Conservation (phyloP, 371 early-diverging fungal species). For the Rhizopus arrhizus region DNA sequence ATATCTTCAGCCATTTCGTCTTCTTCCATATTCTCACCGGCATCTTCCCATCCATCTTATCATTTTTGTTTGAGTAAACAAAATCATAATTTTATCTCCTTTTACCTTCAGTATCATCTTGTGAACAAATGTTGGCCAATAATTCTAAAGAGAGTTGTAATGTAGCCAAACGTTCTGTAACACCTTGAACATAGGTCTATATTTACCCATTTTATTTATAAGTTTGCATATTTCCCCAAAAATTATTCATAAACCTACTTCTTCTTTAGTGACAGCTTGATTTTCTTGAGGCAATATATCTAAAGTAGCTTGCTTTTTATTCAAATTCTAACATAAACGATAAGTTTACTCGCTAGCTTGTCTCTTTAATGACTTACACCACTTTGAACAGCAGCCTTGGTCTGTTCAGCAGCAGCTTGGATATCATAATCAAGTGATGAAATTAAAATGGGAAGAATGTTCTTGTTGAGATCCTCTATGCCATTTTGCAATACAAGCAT, state of each 20-base stretch:
- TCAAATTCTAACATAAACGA: conserved; percentile 34
- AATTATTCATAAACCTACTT: conserved; percentile 26
- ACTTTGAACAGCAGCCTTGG: conserved; percentile 48
- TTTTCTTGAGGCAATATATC: conserved; percentile 53
- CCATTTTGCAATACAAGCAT: conserved; percentile 33
- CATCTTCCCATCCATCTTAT: conserved; percentile 57
- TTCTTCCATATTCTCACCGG: conserved; percentile 51
- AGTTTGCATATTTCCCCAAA: too few relatives aligned
- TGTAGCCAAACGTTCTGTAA: conserved; percentile 62
- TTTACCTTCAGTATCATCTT: conserved; percentile 56
- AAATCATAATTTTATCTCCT: background rate
- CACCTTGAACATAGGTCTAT: conserved; percentile 42
- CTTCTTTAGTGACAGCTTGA: conserved; percentile 53
- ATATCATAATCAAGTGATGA: conserved; percentile 63
- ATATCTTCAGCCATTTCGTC: conserved; percentile 52
- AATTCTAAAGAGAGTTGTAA: conserved; percentile 80
- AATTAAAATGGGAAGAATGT: conserved; percentile 55
- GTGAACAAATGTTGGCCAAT: conserved; percentile 77
- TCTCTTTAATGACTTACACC: conserved; percentile 42
- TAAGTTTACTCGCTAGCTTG: background rate
- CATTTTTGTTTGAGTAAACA: background rate
- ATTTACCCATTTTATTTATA: too few relatives aligned
- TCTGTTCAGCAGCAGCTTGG: conserved; percentile 59
- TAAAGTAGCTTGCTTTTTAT: conserved; percentile 37
- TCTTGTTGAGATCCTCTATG: conserved; percentile 54